Percentiles rank a stretch among this genome's conserved stretches.
These are phyloP conservation scores for Epichloe gansuensis DNA, from an alignment of 2,329 filamentous ascomycete species.

Conservation along the genomic window DNA sequence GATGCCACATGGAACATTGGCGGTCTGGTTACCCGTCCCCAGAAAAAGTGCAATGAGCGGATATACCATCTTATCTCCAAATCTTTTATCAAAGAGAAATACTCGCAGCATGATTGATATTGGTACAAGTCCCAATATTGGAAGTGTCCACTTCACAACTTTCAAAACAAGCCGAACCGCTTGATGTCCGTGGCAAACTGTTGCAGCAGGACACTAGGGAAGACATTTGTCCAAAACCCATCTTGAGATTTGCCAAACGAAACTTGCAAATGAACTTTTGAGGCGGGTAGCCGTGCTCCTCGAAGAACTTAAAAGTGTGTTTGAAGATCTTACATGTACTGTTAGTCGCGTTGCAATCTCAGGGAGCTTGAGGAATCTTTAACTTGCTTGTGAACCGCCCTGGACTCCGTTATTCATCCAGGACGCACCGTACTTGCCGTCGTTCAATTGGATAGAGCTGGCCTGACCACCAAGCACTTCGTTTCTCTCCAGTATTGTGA, in stretches of 20 bases:
- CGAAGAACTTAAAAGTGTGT: conserved; percentile 55
- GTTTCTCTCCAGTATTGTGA: conserved; percentile 49
- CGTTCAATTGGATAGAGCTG: conserved; percentile 45
- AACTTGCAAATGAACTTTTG: conserved; percentile 48
- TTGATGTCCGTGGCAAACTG: conserved; percentile 43
- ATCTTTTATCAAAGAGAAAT: conserved; percentile 58
- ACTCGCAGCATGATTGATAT: conserved; percentile 54
- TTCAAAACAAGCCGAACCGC: conserved; percentile 43
- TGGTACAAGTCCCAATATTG: conserved; percentile 46
- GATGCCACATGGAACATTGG: conserved; percentile 57
- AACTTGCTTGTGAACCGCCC: conserved; percentile 33
- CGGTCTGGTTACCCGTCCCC: conserved; percentile 63
- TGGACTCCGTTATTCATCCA: conserved; percentile 56
- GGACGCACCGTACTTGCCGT: conserved; percentile 41
- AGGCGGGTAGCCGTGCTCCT: conserved; percentile 40
- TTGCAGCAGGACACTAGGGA: conserved; percentile 45
- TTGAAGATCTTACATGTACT: conserved; percentile 43
- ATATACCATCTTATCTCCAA: conserved; percentile 57
- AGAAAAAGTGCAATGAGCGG: conserved; percentile 64
- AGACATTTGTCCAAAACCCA: conserved; percentile 55
- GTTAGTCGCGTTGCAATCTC: not conserved
- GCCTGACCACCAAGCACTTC: conserved; percentile 49
- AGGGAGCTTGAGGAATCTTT: not conserved
- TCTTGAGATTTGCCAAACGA: conserved; percentile 48
- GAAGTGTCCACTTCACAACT: conserved; percentile 46